Base-by-base conservation (phyloP, 2,329 filamentous ascomycete species). In the Paecilomyces dactylethromorphus region DNA sequence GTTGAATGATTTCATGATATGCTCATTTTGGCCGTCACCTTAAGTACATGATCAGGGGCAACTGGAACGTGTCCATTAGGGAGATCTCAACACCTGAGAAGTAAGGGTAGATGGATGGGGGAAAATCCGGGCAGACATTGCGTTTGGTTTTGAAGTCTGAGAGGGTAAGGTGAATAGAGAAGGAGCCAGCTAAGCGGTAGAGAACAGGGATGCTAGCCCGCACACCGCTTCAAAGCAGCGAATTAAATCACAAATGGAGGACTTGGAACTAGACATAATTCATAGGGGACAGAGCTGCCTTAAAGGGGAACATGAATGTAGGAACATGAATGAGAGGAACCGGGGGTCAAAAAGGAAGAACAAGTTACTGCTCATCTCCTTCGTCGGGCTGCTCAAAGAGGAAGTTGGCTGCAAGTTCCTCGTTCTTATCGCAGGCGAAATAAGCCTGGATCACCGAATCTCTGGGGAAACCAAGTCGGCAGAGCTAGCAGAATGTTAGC, bases 391-490 rank as follows among this genome's bases (percentile, higher is more conserved):
- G 92, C 69, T 99, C 94, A 72, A 99, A 99, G 60, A 99, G 82
- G 77, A 97, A 97, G 78, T 99, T 99, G 64, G 94, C 94, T 0
- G 94, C 94, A 56, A 99, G 83, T 77, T 99, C 94, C 78, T 99
- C 94, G 75, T 99, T 97, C 84, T 97, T 99, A 78, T 99, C 94
- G 76, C 94, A 99, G 33, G 94, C 94, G 73, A 99, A 99, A 79
- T 97, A 99, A 26, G 94, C 94, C 78, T 99, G 93, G 66, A 97
- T 96, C 56, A 94, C 94, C 67, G 92, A 86, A 67, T 97, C 92
- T 60, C 92, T 87, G 68, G 93, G 87, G 74, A 99, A 99, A 35
- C 94, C 94, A 52, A 99, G 87, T 63, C 90, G 89, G 78, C 91
- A 96, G 71, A 99, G 82, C 90, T 96, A 64, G 56, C 8, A 60